A percentile compares a stretch with the other conserved stretches of the same genome.
These are phyloP conservation scores for Striga hermonthica DNA, from an alignment of 305 asterid genomes.

Conservation along the genomic window DNA sequence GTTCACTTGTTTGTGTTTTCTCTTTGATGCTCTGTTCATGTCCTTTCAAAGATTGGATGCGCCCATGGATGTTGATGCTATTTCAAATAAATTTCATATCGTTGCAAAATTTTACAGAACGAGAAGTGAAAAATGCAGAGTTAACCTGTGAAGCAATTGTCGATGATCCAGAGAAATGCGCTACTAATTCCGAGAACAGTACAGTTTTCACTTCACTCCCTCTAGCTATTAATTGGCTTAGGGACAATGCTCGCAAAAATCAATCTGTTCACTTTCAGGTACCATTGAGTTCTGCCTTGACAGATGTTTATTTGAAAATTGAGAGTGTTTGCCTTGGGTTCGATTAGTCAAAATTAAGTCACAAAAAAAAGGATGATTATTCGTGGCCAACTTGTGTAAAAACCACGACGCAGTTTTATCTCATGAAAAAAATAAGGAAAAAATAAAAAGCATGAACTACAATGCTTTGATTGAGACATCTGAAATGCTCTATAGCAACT, in stretches of 20 bases:
- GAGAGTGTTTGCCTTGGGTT: neutral
- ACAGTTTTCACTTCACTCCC: slow-evolving; percentile 83
- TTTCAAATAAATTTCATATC: slow-evolving; percentile 14
- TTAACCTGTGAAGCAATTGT: slow-evolving; percentile 43
- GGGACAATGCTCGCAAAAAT: slow-evolving; percentile 58
- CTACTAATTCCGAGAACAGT: slow-evolving; percentile 54
- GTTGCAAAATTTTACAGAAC: slow-evolving; percentile 44
- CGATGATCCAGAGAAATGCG: slow-evolving; percentile 47
- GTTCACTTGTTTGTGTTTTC: neutral
- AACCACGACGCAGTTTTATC: too few species aligned
- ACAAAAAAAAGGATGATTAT: neutral
- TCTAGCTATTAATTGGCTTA: slow-evolving; percentile 80
- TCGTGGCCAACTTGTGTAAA: too few species aligned
- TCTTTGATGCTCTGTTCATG: neutral
- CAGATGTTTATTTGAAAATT: neutral
- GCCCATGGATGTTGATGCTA: too few species aligned
- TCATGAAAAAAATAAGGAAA: too few species aligned
- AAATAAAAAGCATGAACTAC: slow-evolving; percentile 1
- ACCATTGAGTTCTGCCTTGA: slow-evolving; percentile 4
- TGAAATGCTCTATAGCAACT: slow-evolving; percentile 1
- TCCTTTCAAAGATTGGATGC: neutral
- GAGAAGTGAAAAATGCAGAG: slow-evolving; percentile 50
- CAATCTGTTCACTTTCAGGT: slow-evolving; percentile 80
- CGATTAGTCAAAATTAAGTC: neutral
- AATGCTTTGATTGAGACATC: neutral